Conservation (phyloP, 2,329 filamentous ascomycete species). For the Aspergillus candidus region DNA sequence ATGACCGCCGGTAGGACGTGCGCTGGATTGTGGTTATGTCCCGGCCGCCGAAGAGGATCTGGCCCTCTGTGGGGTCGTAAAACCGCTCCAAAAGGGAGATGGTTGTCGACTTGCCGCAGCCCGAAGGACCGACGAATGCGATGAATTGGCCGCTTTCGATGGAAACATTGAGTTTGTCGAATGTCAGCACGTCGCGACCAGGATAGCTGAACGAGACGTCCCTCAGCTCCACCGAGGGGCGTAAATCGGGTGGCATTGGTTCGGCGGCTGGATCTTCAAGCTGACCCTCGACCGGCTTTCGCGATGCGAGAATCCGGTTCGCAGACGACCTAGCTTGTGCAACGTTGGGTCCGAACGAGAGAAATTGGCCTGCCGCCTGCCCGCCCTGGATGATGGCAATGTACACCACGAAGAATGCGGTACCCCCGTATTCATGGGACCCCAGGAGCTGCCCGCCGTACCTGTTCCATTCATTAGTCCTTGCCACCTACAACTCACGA, state of each 20-base stretch:
- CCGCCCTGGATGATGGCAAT: conserved; percentile 63
- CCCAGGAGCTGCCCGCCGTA: conserved; percentile 58
- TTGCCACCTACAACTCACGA: not conserved
- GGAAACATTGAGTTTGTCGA: conserved; percentile 26
- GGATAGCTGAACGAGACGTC: conserved; percentile 34
- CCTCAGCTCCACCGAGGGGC: conserved; percentile 22
- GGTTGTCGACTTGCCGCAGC: conserved; percentile 45
- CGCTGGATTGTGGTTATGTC: conserved; percentile 26
- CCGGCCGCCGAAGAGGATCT: conserved; percentile 30
- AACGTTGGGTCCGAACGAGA: conserved; percentile 58
- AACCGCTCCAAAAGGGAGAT: conserved; percentile 44
- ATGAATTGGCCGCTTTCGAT: conserved; percentile 38
- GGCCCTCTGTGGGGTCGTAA: conserved; percentile 38
- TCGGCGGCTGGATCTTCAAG: not conserved
- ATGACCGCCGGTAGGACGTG: conserved; percentile 23
- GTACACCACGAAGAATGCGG: conserved; percentile 54
- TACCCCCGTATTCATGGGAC: conserved; percentile 42
- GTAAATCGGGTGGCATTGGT: not conserved
- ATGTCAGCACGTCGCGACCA: conserved; percentile 25
- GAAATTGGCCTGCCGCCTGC: conserved; percentile 60
- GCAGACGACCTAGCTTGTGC: conserved; percentile 35
- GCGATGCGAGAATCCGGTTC: conserved; percentile 31
- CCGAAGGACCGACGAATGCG: conserved; percentile 44
- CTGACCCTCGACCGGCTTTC: conserved; percentile 5
- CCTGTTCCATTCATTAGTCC: conserved; percentile 32